Conservation (phyloP, 495 filamentous ascomycete species). For the Neurospora sp. region DNA sequence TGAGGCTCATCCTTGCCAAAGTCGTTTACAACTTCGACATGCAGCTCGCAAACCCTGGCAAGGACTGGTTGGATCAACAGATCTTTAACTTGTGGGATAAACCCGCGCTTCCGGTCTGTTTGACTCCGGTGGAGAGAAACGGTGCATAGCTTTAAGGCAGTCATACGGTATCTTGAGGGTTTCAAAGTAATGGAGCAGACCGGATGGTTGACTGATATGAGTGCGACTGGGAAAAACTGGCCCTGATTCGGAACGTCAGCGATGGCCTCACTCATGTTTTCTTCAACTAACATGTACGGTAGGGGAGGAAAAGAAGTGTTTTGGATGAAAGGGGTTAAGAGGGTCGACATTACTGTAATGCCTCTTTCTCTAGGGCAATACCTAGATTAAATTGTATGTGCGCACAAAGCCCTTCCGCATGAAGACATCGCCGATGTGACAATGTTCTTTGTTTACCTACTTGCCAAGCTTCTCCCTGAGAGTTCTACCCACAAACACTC, state of each 20-base stretch:
- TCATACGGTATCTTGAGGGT: neutral
- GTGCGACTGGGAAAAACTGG: neutral
- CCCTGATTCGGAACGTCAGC: neutral
- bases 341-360: neutral
- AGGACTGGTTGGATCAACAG: slow-evolving; percentile 21
- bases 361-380: no score
- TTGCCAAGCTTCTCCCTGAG: neutral
- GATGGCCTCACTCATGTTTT: neutral
- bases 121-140: neutral
- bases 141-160: neutral
- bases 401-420: no score
- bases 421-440: no score
- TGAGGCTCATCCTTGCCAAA: slow-evolving; percentile 38
- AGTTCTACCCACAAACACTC: neutral
- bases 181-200: neutral
- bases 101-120: neutral
- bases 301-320: neutral
- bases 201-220: neutral
- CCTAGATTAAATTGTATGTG: no score
- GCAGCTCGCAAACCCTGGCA: slow-evolving; percentile 21
- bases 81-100: neutral
- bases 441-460: neutral
- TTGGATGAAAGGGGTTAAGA: neutral
- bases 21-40: slow-evolving; percentile 40
- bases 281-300: neutral